Evolutionary conservation across 306 rosid genomes (phyloP).

Genomic region (Vigna unguiculata): DNA sequence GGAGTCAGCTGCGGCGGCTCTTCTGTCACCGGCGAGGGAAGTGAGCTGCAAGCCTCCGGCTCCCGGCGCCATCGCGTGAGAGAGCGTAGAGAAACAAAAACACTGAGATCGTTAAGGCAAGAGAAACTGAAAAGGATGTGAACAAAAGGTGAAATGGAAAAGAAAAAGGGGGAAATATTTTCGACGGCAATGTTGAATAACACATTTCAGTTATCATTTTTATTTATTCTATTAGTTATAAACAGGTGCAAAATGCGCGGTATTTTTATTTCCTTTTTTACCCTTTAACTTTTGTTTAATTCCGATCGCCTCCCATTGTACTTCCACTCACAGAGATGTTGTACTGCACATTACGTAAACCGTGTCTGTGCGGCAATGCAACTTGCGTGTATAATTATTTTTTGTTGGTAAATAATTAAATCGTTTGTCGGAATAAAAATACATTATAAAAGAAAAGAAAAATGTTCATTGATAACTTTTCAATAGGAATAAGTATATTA

Average conservation of each 20-base stretch:
- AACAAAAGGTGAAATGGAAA: background rate
- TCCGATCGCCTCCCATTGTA: background rate
- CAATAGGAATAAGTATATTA: too few species aligned
- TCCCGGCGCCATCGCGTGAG: conserved; percentile 39
- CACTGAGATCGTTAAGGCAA: background rate
- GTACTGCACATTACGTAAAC: conserved; percentile 1
- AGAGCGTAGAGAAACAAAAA: background rate
- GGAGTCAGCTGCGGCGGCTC: conserved; percentile 21
- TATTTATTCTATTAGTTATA: background rate
- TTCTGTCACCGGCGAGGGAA: background rate
- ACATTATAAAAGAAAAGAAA: too few species aligned
- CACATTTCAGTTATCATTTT: background rate
- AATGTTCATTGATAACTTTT: too few species aligned
- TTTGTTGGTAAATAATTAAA: too few species aligned
- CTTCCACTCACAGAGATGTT: background rate
- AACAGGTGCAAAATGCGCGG: background rate
- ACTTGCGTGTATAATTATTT: too few species aligned
- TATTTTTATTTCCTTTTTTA: background rate
- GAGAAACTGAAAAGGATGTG: background rate
- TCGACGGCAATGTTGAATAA: background rate
- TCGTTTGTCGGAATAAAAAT: background rate
- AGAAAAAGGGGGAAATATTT: background rate
- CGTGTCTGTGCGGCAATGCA: background rate
- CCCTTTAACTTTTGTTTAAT: background rate
- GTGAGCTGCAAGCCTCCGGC: conserved; percentile 47